These are phyloP conservation scores for Lepidium sativum DNA, from an alignment of 345 rosid genomes.

Conservation along the genomic window DNA sequence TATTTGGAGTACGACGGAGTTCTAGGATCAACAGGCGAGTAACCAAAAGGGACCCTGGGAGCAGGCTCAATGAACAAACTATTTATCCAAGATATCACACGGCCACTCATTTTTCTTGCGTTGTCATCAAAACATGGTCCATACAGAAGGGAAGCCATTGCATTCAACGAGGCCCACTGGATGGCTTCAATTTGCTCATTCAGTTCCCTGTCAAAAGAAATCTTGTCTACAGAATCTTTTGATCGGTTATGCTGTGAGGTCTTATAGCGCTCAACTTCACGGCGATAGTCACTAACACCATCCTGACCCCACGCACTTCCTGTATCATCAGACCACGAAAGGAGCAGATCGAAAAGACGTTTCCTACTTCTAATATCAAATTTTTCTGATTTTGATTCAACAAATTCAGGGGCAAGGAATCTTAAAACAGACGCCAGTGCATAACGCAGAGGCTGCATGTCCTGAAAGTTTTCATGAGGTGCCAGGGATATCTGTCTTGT, in stretches of 20 bases:
- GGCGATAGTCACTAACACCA: conserved; percentile 74
- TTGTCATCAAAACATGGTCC: conserved; percentile 99
- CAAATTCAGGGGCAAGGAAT: conserved; percentile 92
- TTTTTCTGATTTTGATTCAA: conserved; percentile 81
- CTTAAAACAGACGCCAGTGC: conserved; percentile 87
- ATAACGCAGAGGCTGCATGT: conserved; percentile 84
- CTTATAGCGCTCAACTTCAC: conserved; percentile 96
- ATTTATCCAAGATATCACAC: conserved; percentile 94
- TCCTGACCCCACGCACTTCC: conserved; percentile 89
- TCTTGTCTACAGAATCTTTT: conserved; percentile 88
- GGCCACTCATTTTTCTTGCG: conserved; percentile 97
- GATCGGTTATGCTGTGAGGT: conserved; percentile 82
- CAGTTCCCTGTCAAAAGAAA: conserved; percentile 89
- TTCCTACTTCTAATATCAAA: conserved; percentile 87
- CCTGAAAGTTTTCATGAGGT: conserved; percentile 75
- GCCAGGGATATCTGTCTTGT: conserved; percentile 51
- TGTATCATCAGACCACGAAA: conserved; percentile 86
- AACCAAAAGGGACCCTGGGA: conserved; percentile 92
- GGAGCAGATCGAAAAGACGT: conserved; percentile 81
- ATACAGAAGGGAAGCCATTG: conserved; percentile 92
- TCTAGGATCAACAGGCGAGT: conserved; percentile 87
- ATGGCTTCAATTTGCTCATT: conserved; percentile 88
- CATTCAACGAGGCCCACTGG: conserved; percentile 97
- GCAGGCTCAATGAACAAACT: conserved; percentile 93
- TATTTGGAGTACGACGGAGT: conserved; percentile 90